These are phyloP conservation scores for Xylariaceae sp. DNA, from an alignment of 2,329 filamentous ascomycete species.

Conservation along the genomic window DNA sequence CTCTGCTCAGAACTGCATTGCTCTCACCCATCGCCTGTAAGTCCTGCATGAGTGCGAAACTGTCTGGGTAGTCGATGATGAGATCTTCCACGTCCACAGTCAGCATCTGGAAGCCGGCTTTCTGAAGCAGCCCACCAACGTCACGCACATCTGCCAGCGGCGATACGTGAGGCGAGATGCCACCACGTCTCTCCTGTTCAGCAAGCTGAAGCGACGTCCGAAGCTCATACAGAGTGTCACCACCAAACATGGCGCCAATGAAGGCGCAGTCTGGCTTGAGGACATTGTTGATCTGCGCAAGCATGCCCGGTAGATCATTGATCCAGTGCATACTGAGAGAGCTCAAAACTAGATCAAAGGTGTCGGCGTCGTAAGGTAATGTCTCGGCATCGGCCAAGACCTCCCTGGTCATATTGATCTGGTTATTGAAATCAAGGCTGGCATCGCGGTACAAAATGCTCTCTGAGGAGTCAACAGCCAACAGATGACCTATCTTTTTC, in stretches of 20 bases:
- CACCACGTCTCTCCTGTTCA: constrained; percentile 84
- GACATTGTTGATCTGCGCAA: constrained; percentile 78
- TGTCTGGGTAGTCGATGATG: constrained; percentile 87
- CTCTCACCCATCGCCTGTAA: constrained; percentile 94
- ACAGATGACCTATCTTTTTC: constrained; percentile 65
- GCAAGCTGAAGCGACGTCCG: constrained; percentile 90
- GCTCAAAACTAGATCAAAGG: constrained; percentile 86
- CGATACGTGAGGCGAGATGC: constrained; percentile 84
- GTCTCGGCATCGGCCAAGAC: constrained; percentile 70
- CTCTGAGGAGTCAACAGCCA: constrained; percentile 76
- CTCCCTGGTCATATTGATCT: constrained; percentile 66
- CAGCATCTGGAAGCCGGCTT: constrained; percentile 88
- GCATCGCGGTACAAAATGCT: constrained; percentile 75
- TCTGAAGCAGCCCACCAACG: constrained; percentile 78
- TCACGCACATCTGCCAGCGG: constrained; percentile 90
- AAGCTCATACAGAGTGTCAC: constrained; percentile 88
- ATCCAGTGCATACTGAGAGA: constrained; percentile 93
- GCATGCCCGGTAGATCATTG: constrained; percentile 84
- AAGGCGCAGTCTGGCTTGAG: constrained; percentile 90
- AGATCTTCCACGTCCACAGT: constrained; percentile 98
- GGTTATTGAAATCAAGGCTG: constrained; percentile 65
- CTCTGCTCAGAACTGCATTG: constrained; percentile 81
- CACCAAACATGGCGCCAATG: constrained; percentile 92
- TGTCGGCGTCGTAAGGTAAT: constrained; percentile 67
- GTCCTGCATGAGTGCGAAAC: constrained; percentile 86